Base-by-base conservation (phyloP, 352 stramenopile genomes). In the Globisporangium abappressorium region DNA sequence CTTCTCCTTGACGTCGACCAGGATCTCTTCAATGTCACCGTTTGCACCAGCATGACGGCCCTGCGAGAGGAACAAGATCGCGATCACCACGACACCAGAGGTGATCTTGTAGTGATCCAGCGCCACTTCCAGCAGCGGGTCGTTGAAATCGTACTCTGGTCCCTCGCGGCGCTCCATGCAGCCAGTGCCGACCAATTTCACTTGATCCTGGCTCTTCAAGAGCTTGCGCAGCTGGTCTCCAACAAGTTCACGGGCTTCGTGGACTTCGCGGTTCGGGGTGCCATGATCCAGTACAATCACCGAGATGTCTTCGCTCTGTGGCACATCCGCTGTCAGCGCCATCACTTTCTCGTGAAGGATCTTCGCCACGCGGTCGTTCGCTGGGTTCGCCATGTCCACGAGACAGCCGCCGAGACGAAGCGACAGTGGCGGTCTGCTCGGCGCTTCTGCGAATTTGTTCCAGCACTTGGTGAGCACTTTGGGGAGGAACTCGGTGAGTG, bases 151-250 rank as follows among this genome's bases (percentile, higher is more conserved):
- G 67, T 84, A 94, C 55, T 87, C 76, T 0, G 71, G 9, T 24
- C 84, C 83, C 47, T 93, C 82, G 38, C 81, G 82, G 30, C 85
- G 80, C 74, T 96, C 87, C 85, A 96, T 93, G 64, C 82, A 91
- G 14, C 81, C 82, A 2, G 84, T 87, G 2, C 67, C 71, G 0
- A 95, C 83, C 0, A 80, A 54, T 41, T 77, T 74, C 5, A 89
- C 85, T 12, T 70, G 57, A n/a, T 74, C 84, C 12, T 70, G 54
- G 11, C 72, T 66, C 0, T 77, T 22, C 43, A 92, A 51, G 24
- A 82, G 28, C 0, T 36, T 69, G 54, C 80, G 71, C 2, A 95
- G 66, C 64, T 92, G 81, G 56, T 80, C 57, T 0, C 78, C 76
- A 0, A 96, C 84, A 3, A 90, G 65, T 34, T 87, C 77, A 2